These are phyloP conservation scores for Stephanodiscus triporus DNA, from an alignment of 108 stramenopile genomes.

Conservation along the genomic window DNA sequence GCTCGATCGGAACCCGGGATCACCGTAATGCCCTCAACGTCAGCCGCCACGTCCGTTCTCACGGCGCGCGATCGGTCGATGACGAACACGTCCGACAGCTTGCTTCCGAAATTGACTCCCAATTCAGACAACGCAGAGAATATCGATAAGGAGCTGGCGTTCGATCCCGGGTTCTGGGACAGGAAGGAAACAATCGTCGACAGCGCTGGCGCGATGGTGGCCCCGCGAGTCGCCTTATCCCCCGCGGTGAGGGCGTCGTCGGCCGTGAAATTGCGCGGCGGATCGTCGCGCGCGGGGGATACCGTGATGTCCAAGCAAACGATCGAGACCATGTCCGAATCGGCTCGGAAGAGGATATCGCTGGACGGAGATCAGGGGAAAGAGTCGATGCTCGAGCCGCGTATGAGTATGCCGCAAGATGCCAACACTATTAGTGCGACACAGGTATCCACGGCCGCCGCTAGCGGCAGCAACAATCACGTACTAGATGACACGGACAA, in stretches of 20 bases:
- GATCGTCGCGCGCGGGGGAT: conserved; percentile 17
- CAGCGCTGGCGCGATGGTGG: neutral
- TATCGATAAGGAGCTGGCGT: conserved; percentile 38
- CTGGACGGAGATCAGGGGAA: conserved; percentile 18
- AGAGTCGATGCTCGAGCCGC: conserved; percentile 52
- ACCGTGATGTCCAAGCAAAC: conserved; percentile 10
- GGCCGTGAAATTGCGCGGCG: neutral
- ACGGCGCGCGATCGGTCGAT: conserved; percentile 20
- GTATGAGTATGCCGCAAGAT: conserved; percentile 6
- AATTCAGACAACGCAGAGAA: conserved; percentile 41
- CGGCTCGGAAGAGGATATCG: conserved; percentile 51
- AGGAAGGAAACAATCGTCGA: conserved; percentile 13
- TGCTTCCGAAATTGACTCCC: conserved; percentile 41
- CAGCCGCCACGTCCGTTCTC: conserved; percentile 9
- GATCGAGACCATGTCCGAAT: conserved; percentile 33
- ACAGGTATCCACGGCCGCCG: neutral
- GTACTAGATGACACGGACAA: conserved; percentile 39
- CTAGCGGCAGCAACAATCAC: neutral
- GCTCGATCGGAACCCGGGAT: conserved; percentile 38
- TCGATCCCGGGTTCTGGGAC: conserved; percentile 25
- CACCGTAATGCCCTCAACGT: neutral
- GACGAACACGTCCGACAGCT: conserved; percentile 13
- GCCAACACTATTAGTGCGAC: neutral
- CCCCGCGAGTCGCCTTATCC: conserved; percentile 1
- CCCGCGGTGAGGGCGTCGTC: neutral